These are phyloP conservation scores for Exophiala viscosa DNA, from an alignment of 2,329 filamentous ascomycete species.

Conservation along the genomic window DNA sequence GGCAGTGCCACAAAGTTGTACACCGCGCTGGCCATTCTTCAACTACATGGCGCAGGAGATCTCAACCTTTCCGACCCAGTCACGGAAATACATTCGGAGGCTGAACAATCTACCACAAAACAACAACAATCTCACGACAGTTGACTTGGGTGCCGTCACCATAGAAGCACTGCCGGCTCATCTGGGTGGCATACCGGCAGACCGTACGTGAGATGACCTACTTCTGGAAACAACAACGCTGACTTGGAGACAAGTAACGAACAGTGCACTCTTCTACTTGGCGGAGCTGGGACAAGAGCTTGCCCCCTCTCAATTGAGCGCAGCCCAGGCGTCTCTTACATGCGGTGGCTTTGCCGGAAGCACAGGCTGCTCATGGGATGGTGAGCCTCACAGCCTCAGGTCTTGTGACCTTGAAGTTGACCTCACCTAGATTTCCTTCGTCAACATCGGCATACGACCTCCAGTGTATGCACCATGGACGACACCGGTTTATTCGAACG, in stretches of 20 bases:
- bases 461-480: constrained; percentile 44
- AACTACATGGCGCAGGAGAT: not conserved
- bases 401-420: not conserved
- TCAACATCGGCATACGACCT: constrained; percentile 31
- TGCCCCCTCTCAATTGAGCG: not conserved
- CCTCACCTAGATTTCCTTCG: constrained; percentile 26
- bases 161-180: constrained; percentile 1
- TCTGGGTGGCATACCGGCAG: not conserved
- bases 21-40: constrained; percentile 36
- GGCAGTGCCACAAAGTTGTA: constrained; percentile 43
- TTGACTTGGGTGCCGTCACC: not conserved
- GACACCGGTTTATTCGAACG: constrained; percentile 50
- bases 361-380: constrained; percentile 4
- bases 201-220: not conserved
- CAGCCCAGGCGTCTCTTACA: not conserved
- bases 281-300: not conserved
- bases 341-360: not conserved
- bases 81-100: constrained; percentile 4
- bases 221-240: not conserved
- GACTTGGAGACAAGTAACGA: not conserved
- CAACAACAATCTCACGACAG: not conserved
- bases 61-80: constrained; percentile 1
- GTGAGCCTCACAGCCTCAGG: not conserved
- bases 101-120: not conserved
- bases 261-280: not conserved